Evolutionary conservation across 1,139 yeast species (phyloP).

Genomic region (Petasospora rhodanensis): DNA sequence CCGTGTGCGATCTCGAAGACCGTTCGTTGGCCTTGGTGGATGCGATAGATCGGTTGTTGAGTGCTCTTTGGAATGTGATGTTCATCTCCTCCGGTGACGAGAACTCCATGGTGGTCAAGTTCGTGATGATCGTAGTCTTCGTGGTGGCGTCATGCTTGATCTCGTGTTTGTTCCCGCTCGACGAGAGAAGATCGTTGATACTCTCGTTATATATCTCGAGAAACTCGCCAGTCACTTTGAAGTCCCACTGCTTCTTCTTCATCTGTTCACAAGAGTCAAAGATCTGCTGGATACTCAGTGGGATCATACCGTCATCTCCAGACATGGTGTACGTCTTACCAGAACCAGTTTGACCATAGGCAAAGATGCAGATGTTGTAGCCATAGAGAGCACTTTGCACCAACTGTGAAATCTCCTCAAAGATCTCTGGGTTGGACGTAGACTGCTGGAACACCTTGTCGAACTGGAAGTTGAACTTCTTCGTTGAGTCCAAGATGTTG

Average conservation of each 20-base stretch:
- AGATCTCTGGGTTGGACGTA: constrained; percentile 56
- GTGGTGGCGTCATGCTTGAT: constrained; percentile 64
- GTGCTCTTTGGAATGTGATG: constrained; percentile 48
- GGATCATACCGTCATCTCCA: constrained; percentile 72
- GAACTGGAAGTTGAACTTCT: constrained; percentile 49
- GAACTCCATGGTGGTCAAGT: constrained; percentile 48
- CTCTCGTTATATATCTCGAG: constrained; percentile 87
- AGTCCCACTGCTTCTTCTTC: constrained; percentile 57
- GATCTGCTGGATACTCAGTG: constrained; percentile 69
- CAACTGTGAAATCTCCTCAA: constrained; percentile 80
- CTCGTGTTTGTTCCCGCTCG: constrained; percentile 45
- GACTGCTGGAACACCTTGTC: constrained; percentile 69
- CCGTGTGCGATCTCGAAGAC: constrained; percentile 70
- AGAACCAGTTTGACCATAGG: constrained; percentile 97
- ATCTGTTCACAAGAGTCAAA: constrained; percentile 54
- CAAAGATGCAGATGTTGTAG: constrained; percentile 86
- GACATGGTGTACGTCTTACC: constrained; percentile 96
- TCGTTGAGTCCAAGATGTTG: constrained; percentile 30
- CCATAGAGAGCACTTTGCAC: constrained; percentile 92
- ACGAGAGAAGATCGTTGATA: constrained; percentile 58
- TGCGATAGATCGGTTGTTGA: constrained; percentile 68
- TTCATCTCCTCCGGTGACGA: constrained; percentile 48
- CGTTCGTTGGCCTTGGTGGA: constrained; percentile 77
- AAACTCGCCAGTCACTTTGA: constrained; percentile 67
- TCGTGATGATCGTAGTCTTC: constrained; percentile 55